These are phyloP conservation scores for Entamoeba invadens DNA, from an alignment of 208 protist species.

Conservation along the genomic window DNA sequence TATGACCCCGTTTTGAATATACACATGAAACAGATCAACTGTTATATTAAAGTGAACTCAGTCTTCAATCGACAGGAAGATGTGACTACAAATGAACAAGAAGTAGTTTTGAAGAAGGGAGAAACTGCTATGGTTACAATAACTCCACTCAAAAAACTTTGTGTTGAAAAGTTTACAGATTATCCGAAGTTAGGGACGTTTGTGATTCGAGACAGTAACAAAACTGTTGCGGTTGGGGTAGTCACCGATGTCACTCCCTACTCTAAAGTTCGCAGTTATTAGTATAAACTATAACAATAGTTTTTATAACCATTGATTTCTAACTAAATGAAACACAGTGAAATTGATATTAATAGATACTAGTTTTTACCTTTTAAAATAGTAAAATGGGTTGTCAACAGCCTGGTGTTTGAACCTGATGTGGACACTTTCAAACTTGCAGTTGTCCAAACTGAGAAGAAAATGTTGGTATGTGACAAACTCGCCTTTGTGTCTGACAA, in stretches of 20 bases:
- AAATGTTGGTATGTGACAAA: too few relatives aligned
- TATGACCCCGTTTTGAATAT: slow-evolving; percentile 43
- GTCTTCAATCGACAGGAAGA: slow-evolving; percentile 27
- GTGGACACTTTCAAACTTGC: too few relatives aligned
- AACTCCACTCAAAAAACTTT: slow-evolving; percentile 45
- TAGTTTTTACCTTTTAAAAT: too few relatives aligned
- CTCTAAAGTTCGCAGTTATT: too few relatives aligned
- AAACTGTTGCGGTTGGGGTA: slow-evolving; percentile 77
- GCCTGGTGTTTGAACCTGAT: too few relatives aligned
- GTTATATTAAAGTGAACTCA: slow-evolving; percentile 30
- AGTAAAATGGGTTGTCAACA: too few relatives aligned
- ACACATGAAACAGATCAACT: slow-evolving; percentile 41
- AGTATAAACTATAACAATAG: too few relatives aligned
- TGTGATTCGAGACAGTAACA: slow-evolving; percentile 68
- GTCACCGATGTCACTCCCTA: slow-evolving; percentile 50
- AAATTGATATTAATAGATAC: too few relatives aligned
- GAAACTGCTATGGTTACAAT: slow-evolving; percentile 27
- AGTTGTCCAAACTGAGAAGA: too few relatives aligned
- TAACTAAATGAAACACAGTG: too few relatives aligned
- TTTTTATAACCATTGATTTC: too few relatives aligned
- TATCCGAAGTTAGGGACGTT: slow-evolving; percentile 78
- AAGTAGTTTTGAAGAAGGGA: slow-evolving; percentile 20
- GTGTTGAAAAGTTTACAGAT: slow-evolving; percentile 70
- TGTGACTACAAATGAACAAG: slow-evolving; percentile 13
- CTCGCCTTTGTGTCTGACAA: too few relatives aligned